Conservation (phyloP, 345 rosid species). For the Aegle marmelos region DNA sequence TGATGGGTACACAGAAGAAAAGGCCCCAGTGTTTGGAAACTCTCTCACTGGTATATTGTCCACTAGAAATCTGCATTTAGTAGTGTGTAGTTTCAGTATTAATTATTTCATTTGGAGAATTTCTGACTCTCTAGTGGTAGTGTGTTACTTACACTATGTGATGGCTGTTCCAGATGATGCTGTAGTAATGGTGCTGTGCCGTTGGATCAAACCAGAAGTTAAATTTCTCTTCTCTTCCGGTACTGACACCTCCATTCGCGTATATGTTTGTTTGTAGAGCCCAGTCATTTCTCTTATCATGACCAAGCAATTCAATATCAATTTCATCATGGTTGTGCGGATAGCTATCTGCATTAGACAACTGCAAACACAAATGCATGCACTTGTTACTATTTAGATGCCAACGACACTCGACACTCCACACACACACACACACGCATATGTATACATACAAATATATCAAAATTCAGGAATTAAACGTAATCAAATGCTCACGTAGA, state of each 20-base stretch:
- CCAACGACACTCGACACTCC: no score
- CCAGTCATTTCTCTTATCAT: constrained; percentile 83
- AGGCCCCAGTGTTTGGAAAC: constrained; percentile 47
- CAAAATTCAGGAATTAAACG: background rate
- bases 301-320: constrained; percentile 81
- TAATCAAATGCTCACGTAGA: constrained; percentile 55
- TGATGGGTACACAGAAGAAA: constrained; percentile 54
- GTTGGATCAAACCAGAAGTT: constrained; percentile 95
- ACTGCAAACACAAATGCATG: constrained; percentile 27
- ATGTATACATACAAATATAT: background rate
- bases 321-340: constrained; percentile 88
- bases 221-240: constrained; percentile 92
- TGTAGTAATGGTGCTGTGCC: constrained; percentile 63
- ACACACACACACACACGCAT: no score
- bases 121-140: no score
- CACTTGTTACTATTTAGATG: no score
- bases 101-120: no score
- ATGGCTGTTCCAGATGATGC: constrained; percentile 82
- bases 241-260: constrained; percentile 67
- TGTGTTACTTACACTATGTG: constrained; percentile 60
- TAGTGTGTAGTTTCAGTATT: no score
- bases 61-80: constrained; percentile 56
- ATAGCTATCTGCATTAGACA: constrained; percentile 70
- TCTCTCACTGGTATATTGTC: constrained; percentile 85
- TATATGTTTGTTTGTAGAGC: constrained; percentile 75